Base-by-base conservation (phyloP, 2,329 filamentous ascomycete genomes). In the Camillea tinctor region DNA sequence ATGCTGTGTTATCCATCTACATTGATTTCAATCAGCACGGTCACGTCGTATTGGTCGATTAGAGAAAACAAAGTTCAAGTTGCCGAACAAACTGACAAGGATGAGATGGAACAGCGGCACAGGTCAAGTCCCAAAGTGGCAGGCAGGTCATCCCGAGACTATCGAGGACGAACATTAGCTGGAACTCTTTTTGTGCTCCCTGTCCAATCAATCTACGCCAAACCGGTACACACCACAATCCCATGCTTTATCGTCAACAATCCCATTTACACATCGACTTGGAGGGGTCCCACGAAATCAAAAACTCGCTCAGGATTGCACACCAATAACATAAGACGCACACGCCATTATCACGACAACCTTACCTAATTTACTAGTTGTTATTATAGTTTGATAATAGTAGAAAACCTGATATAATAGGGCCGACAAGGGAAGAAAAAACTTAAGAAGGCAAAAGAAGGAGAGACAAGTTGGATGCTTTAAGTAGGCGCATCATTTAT, bases 241-340 rank as follows among this genome's bases (percentile, higher is more conserved):
- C 63, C 61, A 65, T 63, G 36, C 52, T 54, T 19, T 50, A 44
- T 58, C 50, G n/a, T 21, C 50, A 61, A 65, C 61, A 65, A 65
- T 65, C 61, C 63, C 63, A 65, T 65, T 61, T 54, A 57, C 22
- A 30, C 26, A 30, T 30, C 26, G 26, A 30, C 26, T 30, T 30
- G 26, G 26, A 11, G 6, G 26, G 26, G 26, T 2, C 26, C 26
- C 26, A 30, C 26, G 26, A 30, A 11, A 9, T 30, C 26, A 30
- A 30, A 30, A 30, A 30, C 26, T 30, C 26, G 26, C 26, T 30
- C 26, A 30, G 4, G 36, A 6, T 44, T 17, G 6, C 15, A 44
- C 17, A 44, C 36, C n/a, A 15, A n/a, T 44, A 44, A 44, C 36
- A 44, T 44, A 15, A 44, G 36, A 44, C 17, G n/a, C 36, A 44